Percentiles rank a stretch among this genome's conserved stretches.
phyloP scores from a whole-genome alignment of 805 yeast genomes.

The Cyberlindnera mississippiensis region DNA sequence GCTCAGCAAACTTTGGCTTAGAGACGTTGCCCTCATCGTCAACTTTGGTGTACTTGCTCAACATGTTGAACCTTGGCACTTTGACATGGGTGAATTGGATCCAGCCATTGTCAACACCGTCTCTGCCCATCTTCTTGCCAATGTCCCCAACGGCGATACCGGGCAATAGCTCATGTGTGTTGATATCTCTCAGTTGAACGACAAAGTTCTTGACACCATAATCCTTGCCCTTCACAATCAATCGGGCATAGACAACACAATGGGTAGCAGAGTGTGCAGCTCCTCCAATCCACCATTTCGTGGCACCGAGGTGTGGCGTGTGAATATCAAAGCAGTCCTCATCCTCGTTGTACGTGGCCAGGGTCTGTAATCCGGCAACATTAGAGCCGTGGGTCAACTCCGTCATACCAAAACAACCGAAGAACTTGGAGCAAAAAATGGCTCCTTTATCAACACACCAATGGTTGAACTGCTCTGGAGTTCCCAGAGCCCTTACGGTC shows the following conservation, averaged over 20 bases:
- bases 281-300: conserved; percentile 99
- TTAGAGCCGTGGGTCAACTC: conserved; percentile 91
- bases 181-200: conserved; percentile 79
- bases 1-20: conserved; percentile 69
- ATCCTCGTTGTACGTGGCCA: conserved; percentile 68
- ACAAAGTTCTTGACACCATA: conserved; percentile 91
- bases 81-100: conserved; percentile 82
- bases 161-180: conserved; percentile 63
- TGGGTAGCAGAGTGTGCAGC: conserved; percentile 95
- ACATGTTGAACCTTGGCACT: conserved; percentile 80
- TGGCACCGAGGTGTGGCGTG: conserved; percentile 81
- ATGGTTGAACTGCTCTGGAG: conserved; percentile 73
- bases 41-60: conserved; percentile 74
- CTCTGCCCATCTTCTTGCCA: conserved; percentile 94
- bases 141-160: conserved; percentile 88
- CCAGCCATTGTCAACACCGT: conserved; percentile 97
- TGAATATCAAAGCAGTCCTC: conserved; percentile 67
- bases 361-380: conserved; percentile 87
- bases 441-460: conserved; percentile 76
- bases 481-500: conserved; percentile 82
- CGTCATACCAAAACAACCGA: conserved; percentile 92
- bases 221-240: conserved; percentile 77
- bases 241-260: conserved; percentile 78
- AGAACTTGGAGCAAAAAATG: conserved; percentile 47
- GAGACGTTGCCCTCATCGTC: conserved; percentile 62